Evolutionary conservation across 106 monocot species (phyloP).

Genomic region (Agapanthus africanus): DNA sequence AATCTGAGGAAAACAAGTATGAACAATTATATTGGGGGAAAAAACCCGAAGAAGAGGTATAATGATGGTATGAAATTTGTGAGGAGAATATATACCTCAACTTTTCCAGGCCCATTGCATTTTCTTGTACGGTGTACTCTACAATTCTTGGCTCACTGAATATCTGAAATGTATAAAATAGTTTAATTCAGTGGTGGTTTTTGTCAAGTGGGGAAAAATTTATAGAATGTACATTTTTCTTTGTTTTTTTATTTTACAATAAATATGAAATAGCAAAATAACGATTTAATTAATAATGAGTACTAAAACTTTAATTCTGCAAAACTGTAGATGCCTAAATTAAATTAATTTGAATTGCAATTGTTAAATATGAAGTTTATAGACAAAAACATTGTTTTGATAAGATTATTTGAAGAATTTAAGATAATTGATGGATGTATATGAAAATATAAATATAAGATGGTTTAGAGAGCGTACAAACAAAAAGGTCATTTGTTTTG

Average conservation of each 20-base stretch:
- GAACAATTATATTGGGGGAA: background rate
- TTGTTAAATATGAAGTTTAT: background rate
- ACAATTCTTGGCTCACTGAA: constrained; percentile 58
- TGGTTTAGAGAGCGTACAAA: background rate
- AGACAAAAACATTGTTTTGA: background rate
- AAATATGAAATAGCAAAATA: background rate
- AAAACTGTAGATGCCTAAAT: background rate
- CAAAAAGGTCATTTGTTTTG: too few relatives aligned
- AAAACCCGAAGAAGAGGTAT: background rate
- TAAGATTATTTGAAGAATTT: background rate
- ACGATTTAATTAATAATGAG: background rate
- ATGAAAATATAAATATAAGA: background rate
- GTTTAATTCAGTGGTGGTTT: background rate
- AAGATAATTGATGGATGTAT: background rate
- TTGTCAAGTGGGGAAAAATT: too few relatives aligned
- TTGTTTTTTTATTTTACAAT: background rate
- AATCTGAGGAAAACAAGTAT: constrained; percentile 22
- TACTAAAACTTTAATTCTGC: background rate
- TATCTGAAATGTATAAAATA: constrained; percentile 17
- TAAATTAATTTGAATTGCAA: background rate
- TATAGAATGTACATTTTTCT: background rate
- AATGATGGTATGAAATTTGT: background rate
- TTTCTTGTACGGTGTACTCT: constrained; percentile 50
- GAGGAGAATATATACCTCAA: constrained; percentile 29
- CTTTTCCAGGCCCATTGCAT: constrained; percentile 31